Percentiles rank a stretch among this genome's conserved stretches.
Conservation (phyloP, 208 protist species). For the Naegleria gruberi region DNA sequence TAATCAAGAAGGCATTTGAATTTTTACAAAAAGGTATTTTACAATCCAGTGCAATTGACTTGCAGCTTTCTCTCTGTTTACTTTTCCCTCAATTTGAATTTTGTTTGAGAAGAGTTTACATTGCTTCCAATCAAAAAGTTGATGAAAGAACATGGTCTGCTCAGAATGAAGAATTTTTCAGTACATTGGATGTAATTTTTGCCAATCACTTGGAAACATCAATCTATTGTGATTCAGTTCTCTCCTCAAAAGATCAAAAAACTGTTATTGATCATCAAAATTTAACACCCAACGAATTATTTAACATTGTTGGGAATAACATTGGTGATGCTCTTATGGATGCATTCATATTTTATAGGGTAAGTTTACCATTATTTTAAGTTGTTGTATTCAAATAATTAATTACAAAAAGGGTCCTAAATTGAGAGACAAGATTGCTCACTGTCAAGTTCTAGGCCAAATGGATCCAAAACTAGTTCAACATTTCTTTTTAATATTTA, state of each 20-base stretch:
- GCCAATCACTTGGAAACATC: not conserved
- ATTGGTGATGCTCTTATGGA: not conserved
- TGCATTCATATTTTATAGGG: not conserved
- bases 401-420: not conserved
- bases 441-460: not conserved
- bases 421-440: constrained; percentile 8
- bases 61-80: not conserved
- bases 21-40: not conserved
- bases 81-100: not conserved
- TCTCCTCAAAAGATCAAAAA: too few relatives aligned
- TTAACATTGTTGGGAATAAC: not conserved
- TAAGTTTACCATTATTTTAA: not conserved
- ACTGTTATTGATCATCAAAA: not conserved
- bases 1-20: not conserved
- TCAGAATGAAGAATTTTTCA: not conserved
- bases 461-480: not conserved
- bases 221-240: not conserved
- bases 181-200: not conserved
- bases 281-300: not conserved
- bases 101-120: not conserved
- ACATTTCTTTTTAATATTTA: not conserved
- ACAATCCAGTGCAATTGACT: not conserved
- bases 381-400: too few relatives aligned
- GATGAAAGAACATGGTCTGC: not conserved
- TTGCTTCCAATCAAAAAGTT: not conserved